A percentile compares a stretch with the other conserved stretches of the same genome.
phyloP scores from a whole-genome alignment of 2,329 filamentous ascomycete genomes.

The Metarhizium robertsii region DNA sequence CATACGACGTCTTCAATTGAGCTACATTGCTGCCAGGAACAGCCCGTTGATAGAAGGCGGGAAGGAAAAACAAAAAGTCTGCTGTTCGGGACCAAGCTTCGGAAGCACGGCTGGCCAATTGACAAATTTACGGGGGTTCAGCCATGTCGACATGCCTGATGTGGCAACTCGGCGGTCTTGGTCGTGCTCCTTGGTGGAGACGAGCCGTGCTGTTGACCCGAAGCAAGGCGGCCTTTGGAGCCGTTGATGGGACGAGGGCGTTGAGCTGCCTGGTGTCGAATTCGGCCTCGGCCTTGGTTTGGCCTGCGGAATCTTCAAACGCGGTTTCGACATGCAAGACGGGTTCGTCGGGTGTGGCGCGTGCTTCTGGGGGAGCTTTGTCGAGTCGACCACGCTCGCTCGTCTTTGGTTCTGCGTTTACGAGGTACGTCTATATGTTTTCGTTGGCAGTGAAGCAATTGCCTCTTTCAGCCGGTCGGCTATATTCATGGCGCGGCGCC shows the following conservation, averaged over 20 bases:
- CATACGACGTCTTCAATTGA: too few species aligned
- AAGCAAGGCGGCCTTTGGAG: slow-evolving; percentile 5
- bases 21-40: background rate
- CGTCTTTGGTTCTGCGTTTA: background rate
- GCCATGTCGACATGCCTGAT: slow-evolving; percentile 11
- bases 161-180: slow-evolving; percentile 9
- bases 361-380: background rate
- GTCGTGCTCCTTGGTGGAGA: slow-evolving; percentile 6
- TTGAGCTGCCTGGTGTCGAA: background rate
- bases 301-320: background rate
- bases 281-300: background rate
- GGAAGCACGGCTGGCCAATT: background rate
- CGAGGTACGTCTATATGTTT: background rate
- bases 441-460: background rate
- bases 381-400: background rate
- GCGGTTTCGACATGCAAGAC: background rate
- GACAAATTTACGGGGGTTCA: background rate
- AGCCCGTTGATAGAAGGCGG: background rate
- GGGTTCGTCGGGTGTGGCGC: background rate
- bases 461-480: too few species aligned
- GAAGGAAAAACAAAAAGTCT: too few species aligned
- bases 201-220: slow-evolving; percentile 5
- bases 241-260: background rate
- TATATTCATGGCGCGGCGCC: background rate
- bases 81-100: background rate